Evolutionary conservation across 2,329 filamentous ascomycete species (phyloP), one percentile per base, ranked within the genome.

Genomic region (Paraphaeosphaeria sporulosa): DNA sequence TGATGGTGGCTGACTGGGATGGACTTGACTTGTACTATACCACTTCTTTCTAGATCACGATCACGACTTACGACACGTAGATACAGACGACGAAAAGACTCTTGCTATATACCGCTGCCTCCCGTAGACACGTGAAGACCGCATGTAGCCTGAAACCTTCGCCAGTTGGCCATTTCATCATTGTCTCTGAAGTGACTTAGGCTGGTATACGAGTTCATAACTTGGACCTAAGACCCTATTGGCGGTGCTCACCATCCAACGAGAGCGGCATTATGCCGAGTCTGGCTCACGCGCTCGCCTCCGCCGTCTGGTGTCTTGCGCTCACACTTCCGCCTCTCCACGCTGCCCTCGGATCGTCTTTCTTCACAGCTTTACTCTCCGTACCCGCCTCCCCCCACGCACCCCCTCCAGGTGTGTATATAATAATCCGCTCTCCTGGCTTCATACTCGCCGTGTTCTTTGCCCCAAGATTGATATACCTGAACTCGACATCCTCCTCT

Each of bases 371-470:
- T 53, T 82, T 80, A 38, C 82, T 89, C 67, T 86, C 82, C 58
- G 85, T 81, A 0, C 88, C 90, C 0, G 83, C 80, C 42, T 78
- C 78, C 0, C 90, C 91, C 90, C 90, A 94, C 0, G 89, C 92
- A 44, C 92, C 92, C 56, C 92, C 92, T 32, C 92, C 92, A 2
- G 92, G 92, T 4, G 92, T 94, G 64, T 84, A 84, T 19, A 95
- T 83, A 57, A 94, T 90, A 70, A 94, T 93, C 7, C 90, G 82
- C 72, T 95, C 92, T 0, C 92, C 92, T 0, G 88, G 82, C 71
- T 87, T 83, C 90, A 94, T 93, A 13, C 85, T 84, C 13, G 90
- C 91, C 27, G 88, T 92, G 67, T 94, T 94, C 83, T 94, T 94
- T 1, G 87, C 90, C 0, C 91, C 91, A 42, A 94, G 74, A 70